phyloP scores from a whole-genome alignment of 176 grass and related monocot genomes.

The Triticum timopheevii region DNA sequence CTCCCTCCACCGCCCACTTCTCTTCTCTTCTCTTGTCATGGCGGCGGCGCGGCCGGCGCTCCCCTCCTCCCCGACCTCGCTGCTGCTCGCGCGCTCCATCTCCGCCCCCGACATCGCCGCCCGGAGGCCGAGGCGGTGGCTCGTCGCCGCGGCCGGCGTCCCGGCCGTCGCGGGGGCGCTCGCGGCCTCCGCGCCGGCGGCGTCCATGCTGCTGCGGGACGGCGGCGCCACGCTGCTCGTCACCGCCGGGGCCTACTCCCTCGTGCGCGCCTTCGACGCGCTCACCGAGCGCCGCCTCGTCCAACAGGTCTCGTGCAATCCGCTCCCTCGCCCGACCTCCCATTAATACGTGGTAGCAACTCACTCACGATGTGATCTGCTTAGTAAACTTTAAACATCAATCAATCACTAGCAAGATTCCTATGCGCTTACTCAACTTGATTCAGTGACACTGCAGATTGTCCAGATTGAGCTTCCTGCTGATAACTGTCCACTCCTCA shows the following conservation, averaged over 20 bases:
- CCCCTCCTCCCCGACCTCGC: slow-evolving; percentile 14
- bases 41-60: slow-evolving; percentile 9
- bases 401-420: too few species aligned
- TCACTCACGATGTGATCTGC: too few species aligned
- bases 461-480: too few species aligned
- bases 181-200: slow-evolving; percentile 37
- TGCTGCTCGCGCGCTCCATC: slow-evolving; percentile 22
- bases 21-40: neutral
- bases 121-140: neutral
- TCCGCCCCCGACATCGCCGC: slow-evolving; percentile 14
- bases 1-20: too few species aligned
- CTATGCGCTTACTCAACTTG: too few species aligned
- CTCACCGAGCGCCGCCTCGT: slow-evolving; percentile 62
- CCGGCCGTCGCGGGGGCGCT: slow-evolving; percentile 32
- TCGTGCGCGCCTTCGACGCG: slow-evolving; percentile 65
- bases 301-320: slow-evolving; percentile 52
- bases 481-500: too few species aligned
- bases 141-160: neutral
- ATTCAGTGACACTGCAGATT: too few species aligned
- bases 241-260: slow-evolving; percentile 66
- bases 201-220: slow-evolving; percentile 49
- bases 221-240: slow-evolving; percentile 42
- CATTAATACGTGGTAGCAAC: neutral
- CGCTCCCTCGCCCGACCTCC: neutral
- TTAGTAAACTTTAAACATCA: too few species aligned